Conservation (phyloP, 1,139 yeast species). For the Geotrichum macrosporum region DNA sequence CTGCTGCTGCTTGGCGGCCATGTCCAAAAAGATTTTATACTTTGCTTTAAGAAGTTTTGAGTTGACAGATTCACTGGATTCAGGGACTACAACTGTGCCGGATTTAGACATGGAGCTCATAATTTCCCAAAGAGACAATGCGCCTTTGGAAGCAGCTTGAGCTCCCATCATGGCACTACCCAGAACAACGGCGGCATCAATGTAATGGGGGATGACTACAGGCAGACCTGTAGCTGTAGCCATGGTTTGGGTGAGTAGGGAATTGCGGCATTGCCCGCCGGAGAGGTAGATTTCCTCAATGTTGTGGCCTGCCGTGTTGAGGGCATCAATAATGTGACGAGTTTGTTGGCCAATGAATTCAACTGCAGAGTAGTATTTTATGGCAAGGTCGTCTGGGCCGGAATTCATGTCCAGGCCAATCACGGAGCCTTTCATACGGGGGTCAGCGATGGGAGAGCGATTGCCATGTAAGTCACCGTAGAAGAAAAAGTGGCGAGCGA, state of each 20-base stretch:
- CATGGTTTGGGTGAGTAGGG: neutral
- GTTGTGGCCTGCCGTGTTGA: slow-evolving; percentile 74
- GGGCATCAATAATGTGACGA: slow-evolving; percentile 83
- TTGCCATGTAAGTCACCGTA: slow-evolving; percentile 97
- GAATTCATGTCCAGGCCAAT: slow-evolving; percentile 91
- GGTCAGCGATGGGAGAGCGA: slow-evolving; percentile 94
- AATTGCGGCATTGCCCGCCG: slow-evolving; percentile 63
- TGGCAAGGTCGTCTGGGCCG: slow-evolving; percentile 76
- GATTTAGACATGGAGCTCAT: slow-evolving; percentile 83
- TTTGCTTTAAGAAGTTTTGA: slow-evolving; percentile 67
- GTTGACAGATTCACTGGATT: slow-evolving; percentile 55
- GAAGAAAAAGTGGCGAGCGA: slow-evolving; percentile 81
- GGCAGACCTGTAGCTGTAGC: slow-evolving; percentile 94
- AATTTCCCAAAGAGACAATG: slow-evolving; percentile 57
- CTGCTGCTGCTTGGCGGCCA: slow-evolving; percentile 71
- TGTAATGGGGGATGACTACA: slow-evolving; percentile 87
- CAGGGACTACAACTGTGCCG: slow-evolving; percentile 73
- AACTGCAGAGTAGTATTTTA: slow-evolving; percentile 86
- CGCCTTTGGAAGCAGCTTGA: slow-evolving; percentile 58
- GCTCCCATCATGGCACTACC: slow-evolving; percentile 96
- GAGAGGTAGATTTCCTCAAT: slow-evolving; percentile 78
- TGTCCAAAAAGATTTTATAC: slow-evolving; percentile 80
- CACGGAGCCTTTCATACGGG: slow-evolving; percentile 87
- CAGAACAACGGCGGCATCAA: slow-evolving; percentile 94
- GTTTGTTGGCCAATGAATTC: slow-evolving; percentile 96